Percentiles rank a stretch among this genome's conserved stretches.
Conservation (phyloP, 2,329 filamentous ascomycete genomes). For the Colletotrichum kahawae region DNA sequence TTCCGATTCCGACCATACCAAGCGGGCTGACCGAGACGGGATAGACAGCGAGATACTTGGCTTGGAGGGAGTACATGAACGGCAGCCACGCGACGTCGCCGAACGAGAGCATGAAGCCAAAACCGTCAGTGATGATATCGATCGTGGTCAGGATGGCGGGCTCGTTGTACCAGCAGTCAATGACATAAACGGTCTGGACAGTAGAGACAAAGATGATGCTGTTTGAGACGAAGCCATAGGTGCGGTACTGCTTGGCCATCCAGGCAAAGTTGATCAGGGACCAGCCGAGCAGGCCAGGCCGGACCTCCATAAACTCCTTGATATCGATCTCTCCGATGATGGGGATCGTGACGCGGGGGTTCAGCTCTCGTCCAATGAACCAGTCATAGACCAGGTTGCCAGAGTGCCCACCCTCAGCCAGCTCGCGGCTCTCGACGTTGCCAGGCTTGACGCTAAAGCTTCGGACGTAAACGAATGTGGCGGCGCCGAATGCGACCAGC, state of each 20-base stretch:
- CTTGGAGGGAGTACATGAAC: slow-evolving; percentile 85
- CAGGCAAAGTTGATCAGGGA: slow-evolving; percentile 84
- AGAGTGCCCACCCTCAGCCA: slow-evolving; percentile 80
- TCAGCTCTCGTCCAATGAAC: slow-evolving; percentile 93
- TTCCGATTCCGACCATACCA: slow-evolving; percentile 69
- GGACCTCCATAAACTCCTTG: slow-evolving; percentile 87
- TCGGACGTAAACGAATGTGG: slow-evolving; percentile 79
- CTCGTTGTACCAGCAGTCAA: slow-evolving; percentile 89
- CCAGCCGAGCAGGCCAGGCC: slow-evolving; percentile 92
- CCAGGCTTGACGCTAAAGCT: slow-evolving; percentile 84
- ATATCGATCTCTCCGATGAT: slow-evolving; percentile 87
- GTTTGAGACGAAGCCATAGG: slow-evolving; percentile 82
- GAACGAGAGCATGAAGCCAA: slow-evolving; percentile 94
- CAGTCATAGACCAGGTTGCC: slow-evolving; percentile 93
- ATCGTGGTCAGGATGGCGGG: slow-evolving; percentile 90
- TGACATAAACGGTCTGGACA: slow-evolving; percentile 81
- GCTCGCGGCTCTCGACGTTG: slow-evolving; percentile 74
- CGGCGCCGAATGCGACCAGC: slow-evolving; percentile 73
- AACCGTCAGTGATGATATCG: slow-evolving; percentile 91
- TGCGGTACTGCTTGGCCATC: slow-evolving; percentile 86
- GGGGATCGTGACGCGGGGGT: slow-evolving; percentile 81
- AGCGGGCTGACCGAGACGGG: slow-evolving; percentile 77
- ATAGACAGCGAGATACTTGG: slow-evolving; percentile 82
- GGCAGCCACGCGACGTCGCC: slow-evolving; percentile 94
- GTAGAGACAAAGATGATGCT: slow-evolving; percentile 81